Conservation (phyloP, 2,329 filamentous ascomycete species). For the Neopestalotiopsis rosae region DNA sequence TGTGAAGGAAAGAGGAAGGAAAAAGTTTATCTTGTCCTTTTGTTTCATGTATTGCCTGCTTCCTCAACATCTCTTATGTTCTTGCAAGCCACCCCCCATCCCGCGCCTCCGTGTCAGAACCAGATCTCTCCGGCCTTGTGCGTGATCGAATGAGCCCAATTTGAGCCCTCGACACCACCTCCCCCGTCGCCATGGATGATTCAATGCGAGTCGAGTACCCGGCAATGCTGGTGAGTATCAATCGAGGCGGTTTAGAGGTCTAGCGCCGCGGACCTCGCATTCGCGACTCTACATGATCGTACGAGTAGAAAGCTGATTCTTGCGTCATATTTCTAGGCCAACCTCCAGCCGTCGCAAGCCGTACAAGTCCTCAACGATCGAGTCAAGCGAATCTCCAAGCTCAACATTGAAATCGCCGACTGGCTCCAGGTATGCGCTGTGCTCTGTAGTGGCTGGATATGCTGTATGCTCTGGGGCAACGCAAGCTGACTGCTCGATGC, state of each 20-base stretch:
- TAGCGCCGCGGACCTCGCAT: neutral
- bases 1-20: neutral
- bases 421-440: slow-evolving; percentile 85
- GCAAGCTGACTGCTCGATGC: slow-evolving; percentile 19
- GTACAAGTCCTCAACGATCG: slow-evolving; percentile 84
- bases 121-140: neutral
- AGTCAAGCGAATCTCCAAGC: slow-evolving; percentile 81
- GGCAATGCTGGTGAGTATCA: slow-evolving; percentile 80
- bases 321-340: slow-evolving; percentile 60
- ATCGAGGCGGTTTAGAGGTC: slow-evolving; percentile 24
- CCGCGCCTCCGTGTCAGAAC: neutral
- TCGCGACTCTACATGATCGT: neutral
- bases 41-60: neutral
- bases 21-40: neutral
- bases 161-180: neutral
- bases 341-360: slow-evolving; percentile 81
- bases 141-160: neutral
- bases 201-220: slow-evolving; percentile 90
- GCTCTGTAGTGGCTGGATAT: slow-evolving; percentile 21
- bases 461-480: neutral
- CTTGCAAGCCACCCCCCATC: neutral
- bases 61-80: slow-evolving; percentile 5
- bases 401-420: slow-evolving; percentile 92
- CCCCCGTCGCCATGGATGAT: slow-evolving; percentile 64
- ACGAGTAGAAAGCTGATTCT: slow-evolving; percentile 22